A percentile compares a stretch with the other conserved stretches of the same genome.
Evolutionary conservation across 108 stramenopile genomes (phyloP).

Genomic region (Cyclotella kingstonii): DNA sequence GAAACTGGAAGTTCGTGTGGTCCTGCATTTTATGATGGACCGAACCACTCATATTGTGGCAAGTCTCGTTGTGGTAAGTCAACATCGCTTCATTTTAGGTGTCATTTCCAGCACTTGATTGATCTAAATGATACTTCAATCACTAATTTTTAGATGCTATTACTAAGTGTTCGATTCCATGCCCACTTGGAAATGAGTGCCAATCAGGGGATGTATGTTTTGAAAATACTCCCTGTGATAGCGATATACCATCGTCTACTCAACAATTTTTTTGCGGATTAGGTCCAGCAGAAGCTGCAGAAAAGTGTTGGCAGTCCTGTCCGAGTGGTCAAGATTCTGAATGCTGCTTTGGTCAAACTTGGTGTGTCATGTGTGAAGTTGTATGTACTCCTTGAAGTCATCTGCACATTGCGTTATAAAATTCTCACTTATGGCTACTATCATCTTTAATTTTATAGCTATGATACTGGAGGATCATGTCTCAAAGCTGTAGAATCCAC

Average conservation of each 20-base stretch:
- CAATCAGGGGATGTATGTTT: conserved; percentile 2
- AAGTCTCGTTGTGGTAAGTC: conserved; percentile 9
- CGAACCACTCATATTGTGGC: conserved; percentile 11
- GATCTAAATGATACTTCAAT: not conserved
- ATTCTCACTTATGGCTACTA: not conserved
- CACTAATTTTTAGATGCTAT: not conserved
- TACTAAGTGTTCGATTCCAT: conserved; percentile 5
- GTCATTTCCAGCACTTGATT: not conserved
- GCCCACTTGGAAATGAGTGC: conserved; percentile 11
- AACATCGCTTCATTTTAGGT: not conserved
- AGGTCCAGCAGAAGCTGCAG: conserved; percentile 6
- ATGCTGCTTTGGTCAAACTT: conserved; percentile 18
- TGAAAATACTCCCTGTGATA: conserved; percentile 11
- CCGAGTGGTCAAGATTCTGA: conserved; percentile 10
- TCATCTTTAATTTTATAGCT: not conserved
- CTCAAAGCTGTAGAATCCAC: not conserved
- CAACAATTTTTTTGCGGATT: conserved; percentile 12
- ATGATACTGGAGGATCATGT: conserved; percentile 4
- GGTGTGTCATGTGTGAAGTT: too few relatives aligned
- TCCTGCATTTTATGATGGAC: conserved; percentile 2
- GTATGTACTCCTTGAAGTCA: too few relatives aligned
- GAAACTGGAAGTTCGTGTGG: conserved; percentile 8
- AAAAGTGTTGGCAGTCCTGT: conserved; percentile 17
- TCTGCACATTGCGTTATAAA: not conserved
- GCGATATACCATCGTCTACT: conserved; percentile 4